Evolutionary conservation across 2,329 filamentous ascomycete genomes (phyloP), one percentile per base, ranked within the genome.

Genomic region (Cordyceps militaris): DNA sequence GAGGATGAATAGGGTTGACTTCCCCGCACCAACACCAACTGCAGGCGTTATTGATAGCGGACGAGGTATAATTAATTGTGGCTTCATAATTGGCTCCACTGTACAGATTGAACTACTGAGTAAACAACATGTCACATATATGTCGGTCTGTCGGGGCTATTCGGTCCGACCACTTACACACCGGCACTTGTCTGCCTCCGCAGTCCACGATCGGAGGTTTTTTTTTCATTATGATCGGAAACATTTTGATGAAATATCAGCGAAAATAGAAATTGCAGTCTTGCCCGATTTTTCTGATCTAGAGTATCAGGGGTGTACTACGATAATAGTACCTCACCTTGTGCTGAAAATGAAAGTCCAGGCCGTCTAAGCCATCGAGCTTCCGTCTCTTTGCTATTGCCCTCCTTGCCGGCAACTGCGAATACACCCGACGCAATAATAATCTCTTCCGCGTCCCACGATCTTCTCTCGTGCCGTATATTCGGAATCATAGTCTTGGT

Each of bases 401-500:
- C 30, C 3, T 23, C n/a, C 40, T 52, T 58, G 19, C 46, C 28
- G 13, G 56, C 48, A 3, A 47, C 13, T 9, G 56, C 56, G 21
- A 58, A 58, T 4, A 54, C 28, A 9, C 36, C 56, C 1, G 56
- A 52, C 1, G 49, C 48, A 7, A 54, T 24, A 23, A 47, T 30
- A 3, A 11, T 4, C 1, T 36, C 49, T 10, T 16, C 21, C 9
- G 23, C 8, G 5, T n/a, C 9, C 23, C 24, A 36, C 3, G 6
- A 23, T 6, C 4, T 9, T 21, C n/a, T 34, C 16, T 30, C n/a
- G 26, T 60, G 44, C 14, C 58, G 56, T 10, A 62, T 51, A 16
- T 56, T 54, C 8, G 62, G 61, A 19, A 67, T 66, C 42, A 66
- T 38, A 0, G 64, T 66, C 47, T 64, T 59, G 6, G 62, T 61